These are phyloP conservation scores for Eudorina sp. DNA, from an alignment of 139 green algal species.

Conservation along the genomic window DNA sequence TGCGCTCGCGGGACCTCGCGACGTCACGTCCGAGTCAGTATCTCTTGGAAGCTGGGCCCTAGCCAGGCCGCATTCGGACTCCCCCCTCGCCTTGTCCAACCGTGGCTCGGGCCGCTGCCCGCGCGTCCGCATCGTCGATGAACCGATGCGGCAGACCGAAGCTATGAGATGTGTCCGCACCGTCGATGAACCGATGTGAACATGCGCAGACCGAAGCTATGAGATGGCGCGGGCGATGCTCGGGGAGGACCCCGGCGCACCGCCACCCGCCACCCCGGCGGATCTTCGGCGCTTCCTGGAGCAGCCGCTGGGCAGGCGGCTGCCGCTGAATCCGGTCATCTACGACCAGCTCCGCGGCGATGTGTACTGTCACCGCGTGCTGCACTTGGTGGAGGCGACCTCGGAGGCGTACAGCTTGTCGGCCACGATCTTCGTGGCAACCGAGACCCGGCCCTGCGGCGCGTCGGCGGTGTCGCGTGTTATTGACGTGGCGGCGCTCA, in stretches of 20 bases:
- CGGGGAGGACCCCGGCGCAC: background rate
- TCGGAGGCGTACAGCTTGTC: background rate
- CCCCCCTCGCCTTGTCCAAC: background rate
- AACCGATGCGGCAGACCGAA: no score
- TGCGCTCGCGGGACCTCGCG: no score
- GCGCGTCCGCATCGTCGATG: no score
- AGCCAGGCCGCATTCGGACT: background rate
- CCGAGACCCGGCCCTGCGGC: background rate
- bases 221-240: background rate
- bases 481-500: background rate
- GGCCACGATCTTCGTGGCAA: background rate
- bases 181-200: no score
- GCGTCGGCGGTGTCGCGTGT: background rate
- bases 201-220: background rate
- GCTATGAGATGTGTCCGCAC: no score
- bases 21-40: background rate
- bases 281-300: constrained; percentile 15
- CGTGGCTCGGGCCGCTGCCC: no score
- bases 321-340: background rate
- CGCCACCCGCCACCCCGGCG: background rate
- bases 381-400: background rate
- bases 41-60: background rate
- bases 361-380: background rate
- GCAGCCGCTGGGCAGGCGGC: constrained; percentile 9
- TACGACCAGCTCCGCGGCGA: background rate